phyloP scores from a whole-genome alignment of 768 basidiomycete genomes.

The Fomitopsis serialis region DNA sequence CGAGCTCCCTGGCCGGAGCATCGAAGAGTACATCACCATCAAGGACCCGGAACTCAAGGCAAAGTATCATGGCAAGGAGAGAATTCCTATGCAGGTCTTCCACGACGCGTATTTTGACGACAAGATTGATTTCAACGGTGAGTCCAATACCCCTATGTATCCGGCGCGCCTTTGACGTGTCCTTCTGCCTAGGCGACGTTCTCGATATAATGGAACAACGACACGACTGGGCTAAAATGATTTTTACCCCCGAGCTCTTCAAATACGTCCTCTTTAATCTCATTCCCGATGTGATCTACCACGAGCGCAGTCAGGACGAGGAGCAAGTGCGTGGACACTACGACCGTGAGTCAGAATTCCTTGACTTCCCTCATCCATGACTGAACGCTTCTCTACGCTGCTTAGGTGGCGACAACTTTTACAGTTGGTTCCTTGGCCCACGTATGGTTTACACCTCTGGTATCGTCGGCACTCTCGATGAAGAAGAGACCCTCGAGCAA shows the following conservation, averaged over 20 bases:
- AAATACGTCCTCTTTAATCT: constrained; percentile 87
- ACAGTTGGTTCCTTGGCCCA: constrained; percentile 92
- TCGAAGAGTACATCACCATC: constrained; percentile 89
- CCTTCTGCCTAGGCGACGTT: constrained; percentile 64
- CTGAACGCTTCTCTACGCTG: constrained; percentile 5
- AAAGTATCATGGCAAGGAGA: constrained; percentile 76
- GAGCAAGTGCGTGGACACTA: constrained; percentile 96
- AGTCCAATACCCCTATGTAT: constrained; percentile 15
- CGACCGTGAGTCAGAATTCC: constrained; percentile 55
- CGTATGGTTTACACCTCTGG: constrained; percentile 99
- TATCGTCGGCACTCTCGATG: constrained; percentile 64
- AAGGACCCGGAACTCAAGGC: constrained; percentile 77
- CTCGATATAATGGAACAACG: constrained; percentile 91
- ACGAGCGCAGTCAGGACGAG: constrained; percentile 88
- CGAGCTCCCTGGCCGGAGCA: constrained; percentile 73
- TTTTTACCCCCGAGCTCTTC: constrained; percentile 86
- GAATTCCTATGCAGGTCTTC: constrained; percentile 97
- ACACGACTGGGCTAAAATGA: constrained; percentile 93
- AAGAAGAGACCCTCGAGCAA: constrained; percentile 81
- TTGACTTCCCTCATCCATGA: constrained; percentile 1
- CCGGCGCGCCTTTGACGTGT: constrained; percentile 4
- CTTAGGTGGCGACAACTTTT: constrained; percentile 90
- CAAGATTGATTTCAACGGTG: constrained; percentile 95
- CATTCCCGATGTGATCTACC: constrained; percentile 90
- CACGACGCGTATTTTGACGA: constrained; percentile 97